Base-by-base conservation (phyloP, 257 asterid species). In the Scutellaria galericulata region DNA sequence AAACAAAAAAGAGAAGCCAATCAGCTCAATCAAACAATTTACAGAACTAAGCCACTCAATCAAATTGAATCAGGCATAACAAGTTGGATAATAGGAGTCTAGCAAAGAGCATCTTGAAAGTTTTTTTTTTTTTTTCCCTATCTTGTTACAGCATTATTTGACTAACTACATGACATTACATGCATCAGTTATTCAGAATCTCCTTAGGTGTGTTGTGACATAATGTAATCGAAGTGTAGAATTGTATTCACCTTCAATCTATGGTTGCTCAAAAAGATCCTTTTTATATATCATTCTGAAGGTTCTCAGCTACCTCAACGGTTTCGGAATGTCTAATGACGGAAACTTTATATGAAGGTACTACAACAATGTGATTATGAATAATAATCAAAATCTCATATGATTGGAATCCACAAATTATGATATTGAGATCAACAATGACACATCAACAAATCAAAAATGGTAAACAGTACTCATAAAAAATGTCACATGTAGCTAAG, bases 241-340 rank as follows among this genome's bases (percentile, higher is more conserved):
- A 18, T 10, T 20, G 31, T 27, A 45, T 22, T 24, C 5, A 48
- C 37, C 6, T 7, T n/a, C 2, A 18, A n/a, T 12, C 3, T 13
- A 44, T 40, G 10, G 1, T 7, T 57, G 48, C 48, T 47, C 20
- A 9, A 18, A 22, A 12, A 62, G 7, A 40, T 31, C 14, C 0
- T 39, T 9, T 18, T 39, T 15, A 40, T 12, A n/a, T 9, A 7
- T 40, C 12, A 9, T 42, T 73, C 8, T 39, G 64, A 40, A 18
- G 47, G 51, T 35, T 63, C 45, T 40, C 22, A 9, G 54, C 58
- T 39, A 37, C 31, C 35, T 37, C 50, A 8, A 27, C 53, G 11
- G 76, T 59, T 46, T 58, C 52, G 35, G 41, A 15, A 71, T 71
- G 42, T 68, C 57, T 68, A 8, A 12, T 42, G n/a, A 20, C 14